phyloP scores from a whole-genome alignment of 495 filamentous ascomycete species.

The Aspergillus baeticus region DNA sequence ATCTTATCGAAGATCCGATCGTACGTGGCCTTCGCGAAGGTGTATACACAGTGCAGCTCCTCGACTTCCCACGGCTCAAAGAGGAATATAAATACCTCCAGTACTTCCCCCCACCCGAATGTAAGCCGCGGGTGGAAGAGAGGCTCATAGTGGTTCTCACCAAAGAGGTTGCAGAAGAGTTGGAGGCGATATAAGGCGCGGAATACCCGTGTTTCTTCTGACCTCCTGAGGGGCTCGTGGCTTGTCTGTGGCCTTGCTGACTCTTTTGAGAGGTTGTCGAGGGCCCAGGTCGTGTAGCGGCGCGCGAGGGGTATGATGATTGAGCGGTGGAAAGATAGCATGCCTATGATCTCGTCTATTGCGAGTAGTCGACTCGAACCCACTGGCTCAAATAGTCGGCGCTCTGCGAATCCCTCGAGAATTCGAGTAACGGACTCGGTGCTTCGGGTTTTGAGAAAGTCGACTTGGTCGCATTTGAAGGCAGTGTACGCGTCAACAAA shows the following conservation, averaged over 20 bases:
- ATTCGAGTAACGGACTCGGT: too few relatives aligned
- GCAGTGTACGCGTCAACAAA: conserved; percentile 16
- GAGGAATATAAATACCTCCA: too few relatives aligned
- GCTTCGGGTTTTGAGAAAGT: background rate
- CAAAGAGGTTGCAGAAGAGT: conserved; percentile 28
- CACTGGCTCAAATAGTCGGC: too few relatives aligned
- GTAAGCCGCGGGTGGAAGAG: too few relatives aligned
- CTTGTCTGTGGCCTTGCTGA: background rate
- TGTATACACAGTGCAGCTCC: too few relatives aligned
- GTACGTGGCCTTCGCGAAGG: too few relatives aligned
- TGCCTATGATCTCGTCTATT: too few relatives aligned
- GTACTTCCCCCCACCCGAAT: too few relatives aligned
- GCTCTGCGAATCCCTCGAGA: too few relatives aligned
- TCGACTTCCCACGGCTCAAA: too few relatives aligned
- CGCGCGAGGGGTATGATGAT: conserved; percentile 20
- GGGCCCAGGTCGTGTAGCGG: conserved; percentile 11
- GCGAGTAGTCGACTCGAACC: too few relatives aligned
- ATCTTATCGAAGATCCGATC: conserved; percentile 11
- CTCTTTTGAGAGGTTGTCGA: conserved; percentile 3
- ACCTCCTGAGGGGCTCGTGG: conserved; percentile 12
- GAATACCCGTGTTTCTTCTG: conserved; percentile 18
- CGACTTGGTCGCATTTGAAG: background rate
- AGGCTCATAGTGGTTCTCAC: background rate
- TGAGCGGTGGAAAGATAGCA: conserved; percentile 24
- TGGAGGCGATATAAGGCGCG: conserved; percentile 31